phyloP scores from a whole-genome alignment of 768 basidiomycete genomes.

The Mycena polygramma region DNA sequence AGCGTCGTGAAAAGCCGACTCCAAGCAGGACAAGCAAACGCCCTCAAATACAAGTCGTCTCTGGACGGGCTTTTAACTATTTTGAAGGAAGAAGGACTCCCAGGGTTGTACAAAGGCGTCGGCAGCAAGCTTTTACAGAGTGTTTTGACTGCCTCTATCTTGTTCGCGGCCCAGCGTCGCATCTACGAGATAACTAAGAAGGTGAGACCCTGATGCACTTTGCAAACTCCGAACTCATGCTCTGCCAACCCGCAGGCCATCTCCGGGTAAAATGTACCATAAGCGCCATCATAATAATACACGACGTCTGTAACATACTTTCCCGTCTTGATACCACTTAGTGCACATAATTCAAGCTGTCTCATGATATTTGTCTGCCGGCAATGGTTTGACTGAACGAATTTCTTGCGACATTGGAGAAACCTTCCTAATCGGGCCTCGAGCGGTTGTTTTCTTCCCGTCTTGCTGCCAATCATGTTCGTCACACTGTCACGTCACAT shows the following conservation, averaged over 20 bases:
- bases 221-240: too few relatives aligned
- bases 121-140: conserved; percentile 92
- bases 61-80: conserved; percentile 76
- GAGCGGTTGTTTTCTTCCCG: neutral
- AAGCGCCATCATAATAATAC: neutral
- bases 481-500: neutral
- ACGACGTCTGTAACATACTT: neutral
- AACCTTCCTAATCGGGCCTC: conserved; percentile 1
- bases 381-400: too few relatives aligned
- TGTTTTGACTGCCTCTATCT: conserved; percentile 92
- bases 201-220: conserved; percentile 42
- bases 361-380: too few relatives aligned
- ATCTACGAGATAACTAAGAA: conserved; percentile 80
- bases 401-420: too few relatives aligned
- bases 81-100: conserved; percentile 70
- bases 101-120: conserved; percentile 84
- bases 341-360: neutral
- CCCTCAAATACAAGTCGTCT: conserved; percentile 73
- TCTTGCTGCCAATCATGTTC: neutral
- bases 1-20: conserved; percentile 76
- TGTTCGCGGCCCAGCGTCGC: conserved; percentile 91
- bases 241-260: conserved; percentile 8
- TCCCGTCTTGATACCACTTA: neutral
- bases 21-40: conserved; percentile 71
- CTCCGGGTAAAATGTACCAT: conserved; percentile 14